A percentile compares a stretch with the other conserved stretches of the same genome.
Evolutionary conservation across 495 filamentous ascomycete genomes (phyloP).

Genomic region (Aspergillus coremiiformis): DNA sequence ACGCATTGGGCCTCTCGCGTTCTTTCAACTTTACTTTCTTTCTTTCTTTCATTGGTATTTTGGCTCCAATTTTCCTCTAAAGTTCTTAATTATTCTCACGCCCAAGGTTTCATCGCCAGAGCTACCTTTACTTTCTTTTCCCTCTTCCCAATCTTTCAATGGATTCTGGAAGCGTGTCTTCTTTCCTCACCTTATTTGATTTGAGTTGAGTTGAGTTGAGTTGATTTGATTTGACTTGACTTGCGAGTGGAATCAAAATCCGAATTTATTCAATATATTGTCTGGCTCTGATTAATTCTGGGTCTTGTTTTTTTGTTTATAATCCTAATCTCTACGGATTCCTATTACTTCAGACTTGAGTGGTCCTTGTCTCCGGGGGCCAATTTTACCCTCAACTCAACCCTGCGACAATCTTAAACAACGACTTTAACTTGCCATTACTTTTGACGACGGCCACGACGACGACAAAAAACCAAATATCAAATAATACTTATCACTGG

Average conservation of each 20-base stretch:
- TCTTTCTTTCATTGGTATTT: constrained; percentile 18
- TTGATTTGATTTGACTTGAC: background rate
- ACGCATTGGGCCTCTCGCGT: constrained; percentile 1
- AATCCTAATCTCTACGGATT: background rate
- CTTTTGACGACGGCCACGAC: constrained; percentile 3
- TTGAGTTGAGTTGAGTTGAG: background rate
- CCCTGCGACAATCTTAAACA: background rate
- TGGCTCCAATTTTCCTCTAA: background rate
- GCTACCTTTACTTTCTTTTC: constrained; percentile 4
- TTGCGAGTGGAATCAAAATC: no score
- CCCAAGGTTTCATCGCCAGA: background rate
- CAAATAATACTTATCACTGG: background rate
- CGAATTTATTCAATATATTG: background rate
- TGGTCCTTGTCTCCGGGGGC: constrained; percentile 10
- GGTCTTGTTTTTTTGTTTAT: no score
- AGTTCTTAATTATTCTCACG: background rate
- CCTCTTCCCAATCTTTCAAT: constrained; percentile 1
- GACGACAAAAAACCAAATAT: constrained; percentile 3
- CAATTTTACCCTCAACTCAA: constrained; percentile 3
- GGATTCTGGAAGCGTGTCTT: background rate
- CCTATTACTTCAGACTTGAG: background rate
- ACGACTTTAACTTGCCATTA: background rate
- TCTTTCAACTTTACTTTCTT: constrained; percentile 24
- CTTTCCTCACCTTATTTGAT: background rate
- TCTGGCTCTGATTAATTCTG: background rate